Evolutionary conservation across 352 stramenopile species (phyloP), one percentile per base, ranked within the genome.

Genomic region (Pythium monospermum): DNA sequence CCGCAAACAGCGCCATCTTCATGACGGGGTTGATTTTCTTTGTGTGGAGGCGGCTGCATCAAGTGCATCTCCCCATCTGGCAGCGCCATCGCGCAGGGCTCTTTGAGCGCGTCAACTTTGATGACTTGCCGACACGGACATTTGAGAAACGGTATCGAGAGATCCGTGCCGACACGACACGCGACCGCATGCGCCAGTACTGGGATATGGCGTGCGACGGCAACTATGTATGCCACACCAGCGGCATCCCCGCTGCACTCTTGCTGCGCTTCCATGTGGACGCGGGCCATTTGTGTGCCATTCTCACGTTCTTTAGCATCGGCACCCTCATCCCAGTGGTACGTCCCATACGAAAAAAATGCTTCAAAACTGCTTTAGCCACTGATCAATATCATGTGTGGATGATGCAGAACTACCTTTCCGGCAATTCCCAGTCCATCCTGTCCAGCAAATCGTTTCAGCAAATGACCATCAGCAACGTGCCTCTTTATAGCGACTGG

Each of bases 391-490:
- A n/a, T n/a, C n/a, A 28, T 27, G 22, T 7, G 5, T 64, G n/a
- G 32, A 4, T 19, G 21, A 12, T 48, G 32, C 61, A 91, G 78
- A 88, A 92, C 53, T 85, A 83, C 30, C n/a, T 77, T 16, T 83
- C 78, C 18, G 78, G 78, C 21, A 76, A 68, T 42, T 57, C 66
- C 19, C 57, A 61, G 11, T 59, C 63, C 10, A 57, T 69, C 6
- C 59, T 67, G 19, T 49, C 53, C 4, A 57, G 58, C 12, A 67
- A 71, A 25, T 82, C 75, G 26, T 92, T 86, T 48, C 74, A 88
- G 62, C 68, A 78, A 33, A 88, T 76, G 19, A 92, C 81, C n/a
- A 79, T 88, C 40, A 87, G 81, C 45, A 92, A 92, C 44, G 81
- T 92, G 16, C 81, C 81, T 19, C 61, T 92, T 0, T 68, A 79